Conservation (phyloP, 73 alveolate genomes). For the Breviolum minutum region DNA sequence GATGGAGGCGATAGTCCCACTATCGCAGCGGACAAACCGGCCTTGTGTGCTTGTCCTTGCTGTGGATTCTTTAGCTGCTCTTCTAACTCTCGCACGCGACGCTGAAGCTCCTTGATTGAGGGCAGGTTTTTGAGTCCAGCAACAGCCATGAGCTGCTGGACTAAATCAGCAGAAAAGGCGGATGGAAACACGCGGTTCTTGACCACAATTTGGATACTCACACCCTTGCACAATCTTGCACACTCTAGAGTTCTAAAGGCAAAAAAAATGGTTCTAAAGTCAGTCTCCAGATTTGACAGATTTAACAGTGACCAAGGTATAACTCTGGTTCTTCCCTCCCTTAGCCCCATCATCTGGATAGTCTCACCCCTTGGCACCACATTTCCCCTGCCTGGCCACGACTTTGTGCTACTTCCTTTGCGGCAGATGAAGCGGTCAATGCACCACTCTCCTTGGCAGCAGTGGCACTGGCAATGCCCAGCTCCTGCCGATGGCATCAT, state of each 20-base stretch:
- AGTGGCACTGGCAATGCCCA: slow-evolving; percentile 30
- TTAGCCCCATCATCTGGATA: not conserved
- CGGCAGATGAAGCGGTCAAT: slow-evolving; percentile 8
- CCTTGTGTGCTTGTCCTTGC: slow-evolving; percentile 43
- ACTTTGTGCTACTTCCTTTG: slow-evolving; percentile 21
- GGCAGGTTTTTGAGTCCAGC: too few relatives aligned
- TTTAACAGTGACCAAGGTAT: not conserved
- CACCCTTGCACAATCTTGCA: not conserved
- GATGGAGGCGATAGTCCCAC: not conserved
- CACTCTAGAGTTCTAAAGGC: too few relatives aligned
- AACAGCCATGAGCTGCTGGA: not conserved
- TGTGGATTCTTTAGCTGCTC: slow-evolving; percentile 43
- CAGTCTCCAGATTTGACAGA: too few relatives aligned
- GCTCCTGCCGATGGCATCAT: slow-evolving; percentile 24
- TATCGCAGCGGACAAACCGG: not conserved
- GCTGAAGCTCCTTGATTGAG: slow-evolving; percentile 56
- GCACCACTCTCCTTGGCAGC: slow-evolving; percentile 49
- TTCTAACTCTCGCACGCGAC: slow-evolving; percentile 46
- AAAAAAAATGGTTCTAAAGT: too few relatives aligned
- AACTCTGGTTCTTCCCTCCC: not conserved
- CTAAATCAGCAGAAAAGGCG: not conserved
- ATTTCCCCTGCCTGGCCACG: slow-evolving; percentile 5
- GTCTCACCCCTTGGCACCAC: not conserved
- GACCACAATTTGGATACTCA: not conserved
- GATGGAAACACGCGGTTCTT: too few relatives aligned